Conservation (phyloP, 352 stramenopile species). For the Pythium dissotocum region DNA sequence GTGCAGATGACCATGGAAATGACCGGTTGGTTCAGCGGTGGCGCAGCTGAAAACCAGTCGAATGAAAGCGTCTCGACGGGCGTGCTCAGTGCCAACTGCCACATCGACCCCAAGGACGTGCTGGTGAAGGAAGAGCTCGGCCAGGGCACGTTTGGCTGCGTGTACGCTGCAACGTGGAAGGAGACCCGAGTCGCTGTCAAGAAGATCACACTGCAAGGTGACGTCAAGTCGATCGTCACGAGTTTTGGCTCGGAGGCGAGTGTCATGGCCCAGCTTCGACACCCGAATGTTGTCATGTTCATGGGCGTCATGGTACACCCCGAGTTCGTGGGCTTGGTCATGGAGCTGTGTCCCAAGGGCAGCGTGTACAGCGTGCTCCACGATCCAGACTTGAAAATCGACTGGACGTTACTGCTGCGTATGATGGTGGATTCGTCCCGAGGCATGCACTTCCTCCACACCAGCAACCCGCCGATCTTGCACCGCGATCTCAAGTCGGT, state of each 20-base stretch:
- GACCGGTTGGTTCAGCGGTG: constrained; percentile 85
- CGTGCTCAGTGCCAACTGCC: constrained; percentile 77
- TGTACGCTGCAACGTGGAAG: constrained; percentile 80
- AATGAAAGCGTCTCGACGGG: constrained; percentile 44
- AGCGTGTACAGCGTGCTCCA: constrained; percentile 87
- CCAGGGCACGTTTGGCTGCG: constrained; percentile 73
- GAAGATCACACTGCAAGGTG: constrained; percentile 80
- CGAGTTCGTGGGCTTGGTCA: constrained; percentile 84
- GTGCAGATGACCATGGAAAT: constrained; percentile 90
- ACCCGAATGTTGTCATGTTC: constrained; percentile 90
- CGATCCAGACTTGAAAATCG: constrained; percentile 72
- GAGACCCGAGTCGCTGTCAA: constrained; percentile 83
- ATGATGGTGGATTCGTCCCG: constrained; percentile 89
- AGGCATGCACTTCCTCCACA: constrained; percentile 92
- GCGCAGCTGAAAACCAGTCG: constrained; percentile 53
- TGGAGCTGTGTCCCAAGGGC: constrained; percentile 87
- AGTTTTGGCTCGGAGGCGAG: constrained; percentile 81
- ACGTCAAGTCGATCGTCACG: constrained; percentile 81
- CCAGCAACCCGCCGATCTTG: constrained; percentile 84
- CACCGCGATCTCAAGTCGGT: constrained; percentile 90
- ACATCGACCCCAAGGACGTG: constrained; percentile 85
- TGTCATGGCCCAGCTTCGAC: constrained; percentile 81
- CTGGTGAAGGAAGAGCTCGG: constrained; percentile 78
- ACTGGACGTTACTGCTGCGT: constrained; percentile 83
- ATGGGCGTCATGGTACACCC: constrained; percentile 90